These are phyloP conservation scores for Leucosporidium yakuticum DNA, from an alignment of 768 basidiomycete species.

Conservation along the genomic window DNA sequence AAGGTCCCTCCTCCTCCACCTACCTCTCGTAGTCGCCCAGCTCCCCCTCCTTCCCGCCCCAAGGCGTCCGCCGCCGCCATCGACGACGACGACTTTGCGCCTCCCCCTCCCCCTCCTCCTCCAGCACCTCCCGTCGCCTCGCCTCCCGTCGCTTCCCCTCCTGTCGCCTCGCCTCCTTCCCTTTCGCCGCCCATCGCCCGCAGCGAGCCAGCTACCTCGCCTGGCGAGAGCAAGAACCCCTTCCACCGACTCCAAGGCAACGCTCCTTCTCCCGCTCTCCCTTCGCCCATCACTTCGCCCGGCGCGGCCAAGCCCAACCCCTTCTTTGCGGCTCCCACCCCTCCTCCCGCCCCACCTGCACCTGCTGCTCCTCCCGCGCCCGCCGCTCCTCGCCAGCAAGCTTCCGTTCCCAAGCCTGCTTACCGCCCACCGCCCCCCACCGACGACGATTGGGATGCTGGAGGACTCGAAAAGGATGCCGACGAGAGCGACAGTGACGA, in stretches of 20 bases:
- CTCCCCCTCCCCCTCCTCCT: constrained; percentile 39
- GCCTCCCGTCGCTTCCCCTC: constrained; percentile 42
- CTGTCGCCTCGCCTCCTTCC: constrained; percentile 42
- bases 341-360: constrained; percentile 39
- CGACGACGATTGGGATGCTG: constrained; percentile 35
- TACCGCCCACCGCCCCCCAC: constrained; percentile 41
- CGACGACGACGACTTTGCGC: constrained; percentile 37
- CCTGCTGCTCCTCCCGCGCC: constrained; percentile 43
- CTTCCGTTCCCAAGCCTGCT: constrained; percentile 10
- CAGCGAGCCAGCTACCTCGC: constrained; percentile 38
- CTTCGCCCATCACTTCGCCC: too few species aligned
- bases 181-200: constrained; percentile 37
- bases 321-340: constrained; percentile 42
- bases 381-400: constrained; percentile 20
- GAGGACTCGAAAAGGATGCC: constrained; percentile 28
- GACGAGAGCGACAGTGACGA: constrained; percentile 31
- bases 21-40: constrained; percentile 5
- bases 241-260: constrained; percentile 62
- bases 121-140: constrained; percentile 35
- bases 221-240: constrained; percentile 65
- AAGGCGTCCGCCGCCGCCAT: neutral
- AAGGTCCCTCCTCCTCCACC: constrained; percentile 32
- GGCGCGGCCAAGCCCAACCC: constrained; percentile 40
- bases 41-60: constrained; percentile 4
- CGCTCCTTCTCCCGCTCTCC: constrained; percentile 38